Conservation (phyloP, 352 stramenopile genomes). For the Globisporangium takayamanum region DNA sequence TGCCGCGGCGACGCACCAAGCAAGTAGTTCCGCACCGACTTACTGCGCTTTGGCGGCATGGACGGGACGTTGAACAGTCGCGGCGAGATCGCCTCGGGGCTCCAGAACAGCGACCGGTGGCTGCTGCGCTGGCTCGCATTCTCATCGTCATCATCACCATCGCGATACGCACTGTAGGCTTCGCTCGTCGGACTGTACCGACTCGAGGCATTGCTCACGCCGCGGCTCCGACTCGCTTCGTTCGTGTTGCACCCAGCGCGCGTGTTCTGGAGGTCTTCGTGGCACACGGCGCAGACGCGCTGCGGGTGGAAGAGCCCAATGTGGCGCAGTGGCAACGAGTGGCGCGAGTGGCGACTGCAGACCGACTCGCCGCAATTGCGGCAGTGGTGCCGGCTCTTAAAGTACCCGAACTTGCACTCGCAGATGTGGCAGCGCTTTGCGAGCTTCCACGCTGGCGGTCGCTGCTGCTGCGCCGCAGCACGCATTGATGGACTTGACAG, state of each 20-base stretch:
- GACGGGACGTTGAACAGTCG: slow-evolving; percentile 3
- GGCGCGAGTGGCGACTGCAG: slow-evolving; percentile 59
- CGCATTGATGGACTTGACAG: slow-evolving; percentile 11
- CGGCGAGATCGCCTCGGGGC: slow-evolving; percentile 8
- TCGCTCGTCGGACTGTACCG: not conserved
- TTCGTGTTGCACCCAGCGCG: slow-evolving; percentile 11
- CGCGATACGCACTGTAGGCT: not conserved
- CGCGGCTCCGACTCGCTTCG: slow-evolving; percentile 3
- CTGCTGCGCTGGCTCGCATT: slow-evolving; percentile 1
- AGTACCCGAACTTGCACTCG: slow-evolving; percentile 65
- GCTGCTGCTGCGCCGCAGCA: slow-evolving; percentile 13
- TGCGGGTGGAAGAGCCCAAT: slow-evolving; percentile 48
- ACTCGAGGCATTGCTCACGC: slow-evolving; percentile 5
- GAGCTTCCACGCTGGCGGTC: slow-evolving; percentile 48
- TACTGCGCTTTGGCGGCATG: slow-evolving; percentile 6
- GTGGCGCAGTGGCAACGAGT: slow-evolving; percentile 54
- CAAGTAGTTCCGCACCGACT: slow-evolving; percentile 12
- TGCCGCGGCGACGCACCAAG: slow-evolving; percentile 4
- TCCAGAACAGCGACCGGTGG: slow-evolving; percentile 8
- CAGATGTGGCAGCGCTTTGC: slow-evolving; percentile 57
- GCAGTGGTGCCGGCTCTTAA: slow-evolving; percentile 77
- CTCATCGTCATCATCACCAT: not conserved
- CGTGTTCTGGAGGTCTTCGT: slow-evolving; percentile 42
- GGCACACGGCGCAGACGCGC: slow-evolving; percentile 60
- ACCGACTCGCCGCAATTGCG: slow-evolving; percentile 75